These are phyloP conservation scores for Penicillium sp. DNA, from an alignment of 2,329 filamentous ascomycete species.

Conservation along the genomic window DNA sequence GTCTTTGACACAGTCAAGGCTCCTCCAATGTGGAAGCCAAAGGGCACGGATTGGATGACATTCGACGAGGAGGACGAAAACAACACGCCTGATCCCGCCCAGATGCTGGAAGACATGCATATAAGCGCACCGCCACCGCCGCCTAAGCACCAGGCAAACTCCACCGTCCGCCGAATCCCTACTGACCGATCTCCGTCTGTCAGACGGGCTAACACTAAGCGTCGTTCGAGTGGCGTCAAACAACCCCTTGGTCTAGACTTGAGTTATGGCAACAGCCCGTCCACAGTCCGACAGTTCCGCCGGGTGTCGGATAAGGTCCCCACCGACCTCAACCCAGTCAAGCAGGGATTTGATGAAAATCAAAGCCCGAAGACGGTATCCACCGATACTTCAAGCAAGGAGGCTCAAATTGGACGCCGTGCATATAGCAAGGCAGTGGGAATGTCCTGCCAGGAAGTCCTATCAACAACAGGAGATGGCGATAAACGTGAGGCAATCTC, in stretches of 20 bases:
- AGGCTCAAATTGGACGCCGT: constrained; percentile 76
- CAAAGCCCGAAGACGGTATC: constrained; percentile 37
- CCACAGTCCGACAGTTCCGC: constrained; percentile 87
- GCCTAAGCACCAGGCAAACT: constrained; percentile 57
- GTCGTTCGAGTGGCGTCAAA: constrained; percentile 57
- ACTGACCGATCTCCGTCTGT: constrained; percentile 47
- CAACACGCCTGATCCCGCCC: constrained; percentile 29
- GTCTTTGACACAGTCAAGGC: constrained; percentile 90
- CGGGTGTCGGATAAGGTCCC: constrained; percentile 72
- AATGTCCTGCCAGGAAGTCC: constrained; percentile 77
- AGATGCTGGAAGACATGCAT: constrained; percentile 42
- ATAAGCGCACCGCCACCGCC: constrained; percentile 47
- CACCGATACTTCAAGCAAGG: constrained; percentile 60
- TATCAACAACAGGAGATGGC: constrained; percentile 71
- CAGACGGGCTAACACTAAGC: constrained; percentile 42
- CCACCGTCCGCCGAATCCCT: constrained; percentile 53
- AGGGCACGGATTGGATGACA: constrained; percentile 49
- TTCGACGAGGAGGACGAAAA: constrained; percentile 35
- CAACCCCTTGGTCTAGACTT: constrained; percentile 84
- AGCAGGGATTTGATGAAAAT: constrained; percentile 42
- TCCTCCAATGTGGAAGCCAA: constrained; percentile 59
- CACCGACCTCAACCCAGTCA: constrained; percentile 22
- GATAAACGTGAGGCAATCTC: constrained; percentile 82
- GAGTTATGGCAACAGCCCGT: constrained; percentile 90
- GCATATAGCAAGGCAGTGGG: constrained; percentile 81